A percentile compares a stretch with the other conserved stretches of the same genome.
Evolutionary conservation across 768 basidiomycete species (phyloP).

Genomic region (Mrakia hoshinonis): DNA sequence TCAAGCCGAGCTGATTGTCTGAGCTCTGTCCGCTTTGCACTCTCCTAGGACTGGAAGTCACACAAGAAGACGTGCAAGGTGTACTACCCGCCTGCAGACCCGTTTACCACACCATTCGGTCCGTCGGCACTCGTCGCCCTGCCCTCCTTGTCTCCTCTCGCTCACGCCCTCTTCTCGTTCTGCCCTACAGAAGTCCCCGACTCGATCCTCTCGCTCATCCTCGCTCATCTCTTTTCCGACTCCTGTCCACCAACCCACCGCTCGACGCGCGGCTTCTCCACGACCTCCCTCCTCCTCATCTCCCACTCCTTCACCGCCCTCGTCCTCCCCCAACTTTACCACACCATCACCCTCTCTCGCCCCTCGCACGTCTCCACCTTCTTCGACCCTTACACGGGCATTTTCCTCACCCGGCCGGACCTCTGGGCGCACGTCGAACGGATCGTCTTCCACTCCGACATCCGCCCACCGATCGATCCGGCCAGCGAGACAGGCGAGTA

Average conservation of each 20-base stretch:
- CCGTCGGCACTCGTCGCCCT: background rate
- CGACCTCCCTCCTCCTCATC: background rate
- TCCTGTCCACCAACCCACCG: no score
- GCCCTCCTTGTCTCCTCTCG: no score
- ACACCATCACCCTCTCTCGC: background rate
- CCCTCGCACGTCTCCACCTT: background rate
- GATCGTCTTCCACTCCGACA: no score
- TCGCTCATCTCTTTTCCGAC: no score
- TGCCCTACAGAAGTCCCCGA: no score
- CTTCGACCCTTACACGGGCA: background rate
- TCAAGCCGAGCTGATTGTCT: no score
- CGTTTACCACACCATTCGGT: background rate
- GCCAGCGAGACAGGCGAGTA: no score
- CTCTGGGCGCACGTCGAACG: no score
- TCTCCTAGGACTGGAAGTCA: background rate
- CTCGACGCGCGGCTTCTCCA: no score
- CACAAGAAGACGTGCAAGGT: background rate
- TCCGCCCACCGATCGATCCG: no score
- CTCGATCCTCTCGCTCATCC: no score
- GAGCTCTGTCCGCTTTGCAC: background rate
- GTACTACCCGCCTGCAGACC: background rate
- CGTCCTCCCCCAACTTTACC: background rate
- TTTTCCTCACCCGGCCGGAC: background rate
- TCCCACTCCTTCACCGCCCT: background rate
- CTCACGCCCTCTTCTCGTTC: no score